phyloP scores from a whole-genome alignment of 345 rosid species.

The Geranium brycei region DNA sequence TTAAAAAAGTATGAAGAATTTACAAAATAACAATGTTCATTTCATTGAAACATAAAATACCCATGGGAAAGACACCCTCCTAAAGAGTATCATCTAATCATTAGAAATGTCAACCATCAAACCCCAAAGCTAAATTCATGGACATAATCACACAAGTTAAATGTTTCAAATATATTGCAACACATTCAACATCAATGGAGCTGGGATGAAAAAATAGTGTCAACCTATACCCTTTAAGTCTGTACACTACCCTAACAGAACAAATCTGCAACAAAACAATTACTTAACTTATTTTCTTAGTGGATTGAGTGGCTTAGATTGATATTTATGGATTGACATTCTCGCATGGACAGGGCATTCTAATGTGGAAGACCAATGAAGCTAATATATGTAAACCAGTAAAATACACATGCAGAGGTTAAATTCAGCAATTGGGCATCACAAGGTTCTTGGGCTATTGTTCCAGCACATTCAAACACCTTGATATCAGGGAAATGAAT shows the following conservation, averaged over 20 bases:
- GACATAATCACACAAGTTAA: background rate
- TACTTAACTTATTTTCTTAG: background rate
- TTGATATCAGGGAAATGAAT: background rate
- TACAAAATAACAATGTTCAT: background rate
- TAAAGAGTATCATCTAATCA: background rate
- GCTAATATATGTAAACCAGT: too few species aligned
- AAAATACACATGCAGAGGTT: background rate
- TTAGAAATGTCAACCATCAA: background rate
- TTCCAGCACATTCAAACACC: background rate
- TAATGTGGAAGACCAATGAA: background rate
- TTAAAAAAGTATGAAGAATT: too few species aligned
- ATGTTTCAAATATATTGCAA: background rate
- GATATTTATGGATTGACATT: too few species aligned
- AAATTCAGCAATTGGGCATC: background rate
- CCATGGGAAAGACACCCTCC: background rate
- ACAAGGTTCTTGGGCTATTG: background rate
- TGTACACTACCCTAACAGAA: background rate
- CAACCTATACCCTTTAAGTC: background rate
- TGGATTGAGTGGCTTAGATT: background rate
- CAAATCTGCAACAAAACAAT: background rate
- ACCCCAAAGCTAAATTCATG: background rate
- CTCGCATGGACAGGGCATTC: background rate
- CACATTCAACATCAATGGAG: too few species aligned
- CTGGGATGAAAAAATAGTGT: background rate
- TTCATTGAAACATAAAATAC: background rate